phyloP scores from a whole-genome alignment of 495 filamentous ascomycete species.

The Baudoinia panamericana region DNA sequence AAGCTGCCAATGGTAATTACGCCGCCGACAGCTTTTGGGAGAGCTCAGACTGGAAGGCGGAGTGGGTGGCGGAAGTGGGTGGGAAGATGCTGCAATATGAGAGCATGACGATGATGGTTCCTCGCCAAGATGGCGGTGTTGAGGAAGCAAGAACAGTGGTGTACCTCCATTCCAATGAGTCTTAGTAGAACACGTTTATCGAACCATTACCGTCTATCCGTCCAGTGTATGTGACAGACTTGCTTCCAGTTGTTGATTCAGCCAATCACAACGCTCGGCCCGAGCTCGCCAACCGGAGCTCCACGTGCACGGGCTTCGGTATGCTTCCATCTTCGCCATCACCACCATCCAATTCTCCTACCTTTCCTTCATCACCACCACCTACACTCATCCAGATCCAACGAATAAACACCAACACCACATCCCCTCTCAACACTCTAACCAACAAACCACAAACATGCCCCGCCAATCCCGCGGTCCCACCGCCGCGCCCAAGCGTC shows the following conservation, averaged over 20 bases:
- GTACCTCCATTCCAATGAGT: constrained; percentile 12
- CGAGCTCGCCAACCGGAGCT: too few species aligned
- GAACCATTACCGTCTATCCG: too few species aligned
- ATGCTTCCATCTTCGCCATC: too few species aligned
- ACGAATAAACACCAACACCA: neutral
- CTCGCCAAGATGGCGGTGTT: neutral
- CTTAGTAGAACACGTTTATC: too few species aligned
- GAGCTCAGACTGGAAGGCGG: constrained; percentile 8
- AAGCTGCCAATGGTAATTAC: neutral
- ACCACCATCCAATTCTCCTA: too few species aligned
- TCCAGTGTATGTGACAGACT: too few species aligned
- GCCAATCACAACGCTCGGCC: too few species aligned
- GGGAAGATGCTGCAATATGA: constrained; percentile 15
- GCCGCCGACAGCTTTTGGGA: constrained; percentile 3
- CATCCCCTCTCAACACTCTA: neutral
- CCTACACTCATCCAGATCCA: too few species aligned
- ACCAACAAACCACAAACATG: constrained; percentile 21
- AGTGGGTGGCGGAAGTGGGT: constrained; percentile 9
- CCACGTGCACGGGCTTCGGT: too few species aligned
- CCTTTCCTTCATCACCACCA: too few species aligned
- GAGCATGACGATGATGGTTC: constrained; percentile 14
- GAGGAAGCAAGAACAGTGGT: constrained; percentile 12
- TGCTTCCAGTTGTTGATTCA: too few species aligned
- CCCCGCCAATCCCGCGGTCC: constrained; percentile 29
- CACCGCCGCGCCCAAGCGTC: constrained; percentile 24